Evolutionary conservation across 129 eudicot species (phyloP).

Genomic region (Tagetes patula): DNA sequence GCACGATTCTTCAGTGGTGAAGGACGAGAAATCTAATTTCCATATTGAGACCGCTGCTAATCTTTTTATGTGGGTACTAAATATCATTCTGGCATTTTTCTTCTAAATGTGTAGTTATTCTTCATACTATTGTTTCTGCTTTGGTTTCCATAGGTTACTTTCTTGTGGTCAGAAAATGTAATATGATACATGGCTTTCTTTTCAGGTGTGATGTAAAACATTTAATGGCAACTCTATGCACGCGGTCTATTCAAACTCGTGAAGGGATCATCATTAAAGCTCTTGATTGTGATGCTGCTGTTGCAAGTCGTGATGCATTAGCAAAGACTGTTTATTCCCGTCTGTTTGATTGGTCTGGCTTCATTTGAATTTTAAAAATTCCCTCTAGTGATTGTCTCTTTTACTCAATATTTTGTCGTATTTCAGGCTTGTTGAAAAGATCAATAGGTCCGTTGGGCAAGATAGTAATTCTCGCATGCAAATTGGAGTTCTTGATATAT

Average conservation of each 20-base stretch:
- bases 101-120: conserved; percentile 13
- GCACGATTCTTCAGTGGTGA: conserved; percentile 83
- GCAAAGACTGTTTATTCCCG: conserved; percentile 95
- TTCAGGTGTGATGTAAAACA: conserved; percentile 76
- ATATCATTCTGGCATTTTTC: conserved; percentile 13
- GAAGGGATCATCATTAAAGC: conserved; percentile 84
- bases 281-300: conserved; percentile 88
- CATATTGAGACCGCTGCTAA: conserved; percentile 81
- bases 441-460: conserved; percentile 94
- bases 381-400: neutral
- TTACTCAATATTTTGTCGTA: conserved; percentile 18
- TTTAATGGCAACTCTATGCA: conserved; percentile 77
- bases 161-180: neutral
- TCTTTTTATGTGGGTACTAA: conserved; percentile 67
- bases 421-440: conserved; percentile 97
- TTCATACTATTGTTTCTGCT: neutral
- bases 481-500: conserved; percentile 94
- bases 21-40: conserved; percentile 69
- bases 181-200: conserved; percentile 17
- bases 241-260: conserved; percentile 89
- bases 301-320: conserved; percentile 94
- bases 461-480: conserved; percentile 71
- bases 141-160: neutral
- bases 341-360: conserved; percentile 85
- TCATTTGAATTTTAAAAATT: conserved; percentile 1